Conservation (phyloP, 1,284 basidiomycete genomes). For the Apiotrichum porosum region DNA sequence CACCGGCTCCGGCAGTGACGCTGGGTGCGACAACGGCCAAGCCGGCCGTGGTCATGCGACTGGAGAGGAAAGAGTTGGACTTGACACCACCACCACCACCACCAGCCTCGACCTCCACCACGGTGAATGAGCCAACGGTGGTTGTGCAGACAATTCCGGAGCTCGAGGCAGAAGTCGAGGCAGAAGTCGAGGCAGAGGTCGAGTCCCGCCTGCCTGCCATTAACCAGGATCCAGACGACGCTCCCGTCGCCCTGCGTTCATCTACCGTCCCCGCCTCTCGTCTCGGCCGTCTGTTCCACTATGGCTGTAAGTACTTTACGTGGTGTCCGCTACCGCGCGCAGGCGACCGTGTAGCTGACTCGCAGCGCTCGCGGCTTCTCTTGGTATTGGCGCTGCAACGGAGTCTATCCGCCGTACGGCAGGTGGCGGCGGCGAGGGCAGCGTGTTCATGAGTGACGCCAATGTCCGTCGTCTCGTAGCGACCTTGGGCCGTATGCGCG, state of each 20-base stretch:
- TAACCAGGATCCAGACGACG: conserved; percentile 17
- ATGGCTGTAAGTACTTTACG: conserved; percentile 65
- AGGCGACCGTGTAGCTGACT: conserved; percentile 32
- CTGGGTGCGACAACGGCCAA: no score
- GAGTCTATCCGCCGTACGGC: conserved; percentile 50
- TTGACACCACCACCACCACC: no score
- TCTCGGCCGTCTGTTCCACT: conserved; percentile 82
- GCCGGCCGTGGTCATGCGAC: no score
- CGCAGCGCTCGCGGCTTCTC: conserved; percentile 54
- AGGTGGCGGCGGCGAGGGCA: conserved; percentile 31
- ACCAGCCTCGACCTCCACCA: no score
- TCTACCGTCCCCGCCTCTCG: conserved; percentile 73
- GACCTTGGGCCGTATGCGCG: conserved; percentile 90
- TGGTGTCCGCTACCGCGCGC: no score
- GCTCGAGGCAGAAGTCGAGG: no score
- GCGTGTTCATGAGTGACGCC: conserved; percentile 75
- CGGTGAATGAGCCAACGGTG: no score
- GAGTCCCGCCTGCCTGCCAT: conserved; percentile 6
- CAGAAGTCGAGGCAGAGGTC: background rate
- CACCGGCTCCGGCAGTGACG: no score
- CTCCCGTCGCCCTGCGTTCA: conserved; percentile 38
- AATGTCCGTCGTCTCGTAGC: conserved; percentile 86
- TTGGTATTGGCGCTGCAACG: conserved; percentile 50
- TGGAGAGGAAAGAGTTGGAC: no score
- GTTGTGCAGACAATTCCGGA: no score